Percentiles rank a stretch among this genome's conserved stretches.
Conservation (phyloP, 2,329 filamentous ascomycete species). For the Neospermospora avenae region DNA sequence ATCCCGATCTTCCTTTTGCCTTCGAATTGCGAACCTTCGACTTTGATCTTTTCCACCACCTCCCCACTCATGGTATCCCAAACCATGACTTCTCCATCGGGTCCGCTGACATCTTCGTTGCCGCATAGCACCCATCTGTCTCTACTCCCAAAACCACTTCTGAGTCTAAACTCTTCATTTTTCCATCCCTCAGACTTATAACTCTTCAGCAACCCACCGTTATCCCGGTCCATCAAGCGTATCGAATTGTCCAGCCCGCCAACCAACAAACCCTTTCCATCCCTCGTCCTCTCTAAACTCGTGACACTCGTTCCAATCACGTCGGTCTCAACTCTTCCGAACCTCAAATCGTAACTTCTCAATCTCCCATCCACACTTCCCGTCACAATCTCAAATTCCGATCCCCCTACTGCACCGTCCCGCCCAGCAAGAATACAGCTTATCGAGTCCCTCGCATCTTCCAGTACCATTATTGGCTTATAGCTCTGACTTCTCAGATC, state of each 20-base stretch:
- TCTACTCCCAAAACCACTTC: constrained; percentile 60
- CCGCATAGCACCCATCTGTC: constrained; percentile 79
- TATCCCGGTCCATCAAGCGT: constrained; percentile 74
- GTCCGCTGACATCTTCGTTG: constrained; percentile 54
- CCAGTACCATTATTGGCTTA: constrained; percentile 69
- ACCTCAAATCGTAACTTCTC: constrained; percentile 77
- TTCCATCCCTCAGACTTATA: constrained; percentile 56
- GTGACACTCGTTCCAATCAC: constrained; percentile 72
- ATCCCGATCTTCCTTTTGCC: constrained; percentile 52
- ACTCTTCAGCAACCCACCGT: constrained; percentile 68
- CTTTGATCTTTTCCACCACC: constrained; percentile 57
- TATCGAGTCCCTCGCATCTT: constrained; percentile 69
- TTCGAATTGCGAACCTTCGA: constrained; percentile 35
- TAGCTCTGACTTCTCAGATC: constrained; percentile 53
- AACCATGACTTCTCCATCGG: constrained; percentile 49
- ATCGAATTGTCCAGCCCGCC: constrained; percentile 73
- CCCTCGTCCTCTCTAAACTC: constrained; percentile 65
- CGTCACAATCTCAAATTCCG: constrained; percentile 56
- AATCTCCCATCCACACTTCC: constrained; percentile 85
- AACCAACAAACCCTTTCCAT: constrained; percentile 72
- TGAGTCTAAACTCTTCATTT: constrained; percentile 33
- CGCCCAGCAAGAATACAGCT: constrained; percentile 37
- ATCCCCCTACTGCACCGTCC: constrained; percentile 30
- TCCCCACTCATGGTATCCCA: constrained; percentile 83
- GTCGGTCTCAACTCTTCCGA: constrained; percentile 68